These are phyloP conservation scores for Ustilago sp. DNA, from an alignment of 1,284 basidiomycete genomes.

Conservation along the genomic window DNA sequence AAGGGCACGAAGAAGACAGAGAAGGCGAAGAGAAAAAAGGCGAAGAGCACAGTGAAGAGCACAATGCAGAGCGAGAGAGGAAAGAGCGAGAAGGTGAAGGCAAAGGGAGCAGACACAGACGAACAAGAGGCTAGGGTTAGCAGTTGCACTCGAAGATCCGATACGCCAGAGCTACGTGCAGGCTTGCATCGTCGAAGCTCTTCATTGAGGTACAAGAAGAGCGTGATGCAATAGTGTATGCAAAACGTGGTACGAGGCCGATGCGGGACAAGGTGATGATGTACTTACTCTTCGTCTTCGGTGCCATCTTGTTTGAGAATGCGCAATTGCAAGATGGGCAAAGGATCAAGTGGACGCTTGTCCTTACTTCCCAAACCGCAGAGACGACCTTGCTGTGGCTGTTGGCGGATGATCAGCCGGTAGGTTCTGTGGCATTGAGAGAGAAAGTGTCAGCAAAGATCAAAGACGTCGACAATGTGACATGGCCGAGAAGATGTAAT, in stretches of 20 bases:
- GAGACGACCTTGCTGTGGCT: conserved; percentile 50
- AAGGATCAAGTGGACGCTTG: conserved; percentile 53
- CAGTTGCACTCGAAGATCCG: too few relatives aligned
- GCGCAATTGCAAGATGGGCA: conserved; percentile 57
- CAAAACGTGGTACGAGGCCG: too few relatives aligned
- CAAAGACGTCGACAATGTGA: neutral
- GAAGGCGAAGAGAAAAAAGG: too few relatives aligned
- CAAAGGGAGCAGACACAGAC: too few relatives aligned
- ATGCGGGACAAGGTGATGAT: neutral
- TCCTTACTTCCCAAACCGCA: conserved; percentile 57
- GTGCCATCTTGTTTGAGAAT: conserved; percentile 32
- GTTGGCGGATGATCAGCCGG: conserved; percentile 47
- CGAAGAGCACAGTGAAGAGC: neutral
- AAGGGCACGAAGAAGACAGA: neutral
- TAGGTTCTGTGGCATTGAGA: conserved; percentile 25
- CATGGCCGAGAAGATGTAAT: neutral
- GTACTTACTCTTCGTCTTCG: conserved; percentile 52
- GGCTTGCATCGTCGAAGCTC: neutral
- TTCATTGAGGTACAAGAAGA: neutral
- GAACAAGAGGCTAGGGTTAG: too few relatives aligned
- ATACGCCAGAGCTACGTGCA: too few relatives aligned
- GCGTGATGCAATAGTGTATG: too few relatives aligned
- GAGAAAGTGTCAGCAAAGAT: neutral
- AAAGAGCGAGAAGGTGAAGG: neutral
- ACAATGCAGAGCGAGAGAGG: neutral